A percentile compares a stretch with the other conserved stretches of the same genome.
Evolutionary conservation across 2,329 filamentous ascomycete genomes (phyloP).

Genomic region (Berkeleyomyces rouxiae): DNA sequence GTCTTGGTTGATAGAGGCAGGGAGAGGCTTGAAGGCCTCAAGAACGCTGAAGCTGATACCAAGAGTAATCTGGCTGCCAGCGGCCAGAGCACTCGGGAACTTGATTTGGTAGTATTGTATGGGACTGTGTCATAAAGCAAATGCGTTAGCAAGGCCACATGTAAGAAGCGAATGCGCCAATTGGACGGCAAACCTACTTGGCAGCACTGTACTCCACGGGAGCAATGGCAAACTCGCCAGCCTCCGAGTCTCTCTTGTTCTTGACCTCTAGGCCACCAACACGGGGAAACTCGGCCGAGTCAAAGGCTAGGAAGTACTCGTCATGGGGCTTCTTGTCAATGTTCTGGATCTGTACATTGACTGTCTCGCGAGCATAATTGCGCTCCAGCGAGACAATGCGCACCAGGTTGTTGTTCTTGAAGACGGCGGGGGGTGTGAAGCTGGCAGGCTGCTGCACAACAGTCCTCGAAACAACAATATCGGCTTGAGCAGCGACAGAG

Average conservation of each 20-base stretch:
- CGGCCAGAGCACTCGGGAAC: slow-evolving; percentile 57
- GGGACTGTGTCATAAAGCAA: slow-evolving; percentile 32
- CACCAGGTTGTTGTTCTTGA: slow-evolving; percentile 85
- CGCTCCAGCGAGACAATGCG: slow-evolving; percentile 87
- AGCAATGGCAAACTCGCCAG: slow-evolving; percentile 45
- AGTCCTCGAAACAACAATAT: slow-evolving; percentile 31
- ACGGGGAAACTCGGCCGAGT: slow-evolving; percentile 53
- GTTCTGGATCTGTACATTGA: slow-evolving; percentile 94
- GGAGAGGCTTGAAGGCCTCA: slow-evolving; percentile 62
- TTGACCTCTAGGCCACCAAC: slow-evolving; percentile 80
- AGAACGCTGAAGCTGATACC: slow-evolving; percentile 74
- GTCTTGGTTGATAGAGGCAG: slow-evolving; percentile 64
- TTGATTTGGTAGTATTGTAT: slow-evolving; percentile 72
- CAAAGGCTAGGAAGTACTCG: slow-evolving; percentile 85
- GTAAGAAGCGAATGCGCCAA: not conserved
- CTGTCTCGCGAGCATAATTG: slow-evolving; percentile 71
- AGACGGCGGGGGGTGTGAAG: slow-evolving; percentile 68
- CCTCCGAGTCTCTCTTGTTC: slow-evolving; percentile 66
- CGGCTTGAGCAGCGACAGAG: slow-evolving; percentile 24
- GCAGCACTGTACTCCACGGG: slow-evolving; percentile 45
- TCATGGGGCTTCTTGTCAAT: slow-evolving; percentile 59
- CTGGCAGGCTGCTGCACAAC: slow-evolving; percentile 42
- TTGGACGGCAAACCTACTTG: slow-evolving; percentile 29
- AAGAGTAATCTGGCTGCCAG: slow-evolving; percentile 67
- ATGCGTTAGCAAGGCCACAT: slow-evolving; percentile 13